Conservation (phyloP, 2,329 filamentous ascomycete species). For the Ascochyta pisi region DNA sequence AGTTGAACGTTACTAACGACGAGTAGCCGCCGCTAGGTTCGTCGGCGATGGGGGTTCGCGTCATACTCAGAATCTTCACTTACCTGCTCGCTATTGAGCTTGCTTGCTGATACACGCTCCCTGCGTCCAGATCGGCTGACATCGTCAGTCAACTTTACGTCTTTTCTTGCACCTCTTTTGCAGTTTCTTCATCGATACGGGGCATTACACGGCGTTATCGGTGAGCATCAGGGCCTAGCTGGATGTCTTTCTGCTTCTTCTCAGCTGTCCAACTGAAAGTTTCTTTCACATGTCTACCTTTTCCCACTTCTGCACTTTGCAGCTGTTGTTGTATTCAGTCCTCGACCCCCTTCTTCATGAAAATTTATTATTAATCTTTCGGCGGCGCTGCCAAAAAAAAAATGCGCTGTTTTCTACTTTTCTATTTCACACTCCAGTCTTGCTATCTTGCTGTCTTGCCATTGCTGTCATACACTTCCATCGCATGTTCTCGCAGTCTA, state of each 20-base stretch:
- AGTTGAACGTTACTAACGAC: background rate
- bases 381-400: background rate
- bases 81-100: background rate
- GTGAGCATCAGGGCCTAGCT: background rate
- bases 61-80: no score
- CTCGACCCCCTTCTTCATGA: background rate
- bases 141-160: background rate
- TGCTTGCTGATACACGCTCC: background rate
- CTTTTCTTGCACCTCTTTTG: background rate
- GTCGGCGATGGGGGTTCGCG: background rate
- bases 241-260: background rate
- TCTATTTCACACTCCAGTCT: constrained; percentile 1
- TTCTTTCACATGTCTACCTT: background rate
- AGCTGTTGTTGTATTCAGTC: background rate
- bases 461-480: background rate
- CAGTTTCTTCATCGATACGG: background rate
- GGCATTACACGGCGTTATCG: constrained; percentile 4
- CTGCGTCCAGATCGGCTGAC: background rate
- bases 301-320: background rate
- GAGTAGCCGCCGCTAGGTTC: constrained; percentile 11
- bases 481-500: background rate
- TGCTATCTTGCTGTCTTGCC: constrained; percentile 4
- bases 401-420: background rate
- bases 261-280: background rate
- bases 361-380: constrained; percentile 4